Conservation (phyloP, 2,329 filamentous ascomycete species). For the Paraconiothyrium sp. region DNA sequence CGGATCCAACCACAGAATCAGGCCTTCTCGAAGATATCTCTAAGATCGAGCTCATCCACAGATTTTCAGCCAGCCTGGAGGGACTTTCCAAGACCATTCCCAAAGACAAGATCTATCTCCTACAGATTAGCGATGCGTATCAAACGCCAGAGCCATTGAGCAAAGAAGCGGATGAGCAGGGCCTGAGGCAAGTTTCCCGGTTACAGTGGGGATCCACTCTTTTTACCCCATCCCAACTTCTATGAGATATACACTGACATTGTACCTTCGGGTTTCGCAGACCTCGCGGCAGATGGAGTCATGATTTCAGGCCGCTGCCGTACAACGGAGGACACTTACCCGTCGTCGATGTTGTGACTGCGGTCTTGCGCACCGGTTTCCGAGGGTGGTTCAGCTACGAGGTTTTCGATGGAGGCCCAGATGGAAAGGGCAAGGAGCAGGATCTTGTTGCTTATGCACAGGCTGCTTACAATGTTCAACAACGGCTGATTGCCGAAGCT, state of each 20-base stretch:
- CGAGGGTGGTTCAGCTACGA: constrained; percentile 74
- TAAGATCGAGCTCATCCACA: constrained; percentile 57
- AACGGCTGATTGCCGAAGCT: constrained; percentile 47
- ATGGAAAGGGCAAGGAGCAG: constrained; percentile 64
- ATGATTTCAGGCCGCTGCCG: constrained; percentile 74
- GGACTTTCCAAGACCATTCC: constrained; percentile 68
- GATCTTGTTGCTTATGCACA: constrained; percentile 61
- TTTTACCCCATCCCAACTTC: too few species aligned
- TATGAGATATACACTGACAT: too few species aligned
- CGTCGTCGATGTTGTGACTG: constrained; percentile 69
- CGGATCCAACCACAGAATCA: constrained; percentile 71
- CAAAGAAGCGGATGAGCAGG: constrained; percentile 59
- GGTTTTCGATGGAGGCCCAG: constrained; percentile 70
- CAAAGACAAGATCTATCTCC: constrained; percentile 74
- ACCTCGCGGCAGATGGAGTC: constrained; percentile 74
- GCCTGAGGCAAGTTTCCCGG: constrained; percentile 52
- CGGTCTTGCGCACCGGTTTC: constrained; percentile 74
- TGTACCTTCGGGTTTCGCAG: too few species aligned
- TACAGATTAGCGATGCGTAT: constrained; percentile 81
- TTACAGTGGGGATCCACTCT: too few species aligned
- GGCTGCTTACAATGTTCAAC: constrained; percentile 61
- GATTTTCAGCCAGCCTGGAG: constrained; percentile 64
- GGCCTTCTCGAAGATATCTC: constrained; percentile 65
- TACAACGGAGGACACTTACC: constrained; percentile 77
- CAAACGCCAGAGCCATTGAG: constrained; percentile 66